Conservation (phyloP, 2,329 filamentous ascomycete genomes). For the Thermoascus crustaceus region DNA sequence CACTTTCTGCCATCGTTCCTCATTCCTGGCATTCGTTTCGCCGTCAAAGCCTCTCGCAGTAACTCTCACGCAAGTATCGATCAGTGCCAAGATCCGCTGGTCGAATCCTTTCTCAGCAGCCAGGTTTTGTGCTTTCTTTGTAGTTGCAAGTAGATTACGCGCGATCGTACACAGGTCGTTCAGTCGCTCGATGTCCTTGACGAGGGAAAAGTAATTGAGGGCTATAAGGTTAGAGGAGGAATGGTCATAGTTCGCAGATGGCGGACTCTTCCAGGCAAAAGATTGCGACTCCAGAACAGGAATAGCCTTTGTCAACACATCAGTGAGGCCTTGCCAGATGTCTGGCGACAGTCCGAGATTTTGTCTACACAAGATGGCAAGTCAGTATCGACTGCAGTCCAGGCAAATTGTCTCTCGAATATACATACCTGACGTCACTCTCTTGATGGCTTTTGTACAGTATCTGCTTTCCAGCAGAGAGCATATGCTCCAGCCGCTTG, state of each 20-base stretch:
- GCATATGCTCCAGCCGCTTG: slow-evolving; percentile 48
- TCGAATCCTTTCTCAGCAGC: slow-evolving; percentile 53
- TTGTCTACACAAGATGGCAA: slow-evolving; percentile 31
- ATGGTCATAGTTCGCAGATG: slow-evolving; percentile 48
- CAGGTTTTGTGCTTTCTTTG: slow-evolving; percentile 55
- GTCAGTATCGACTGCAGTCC: no score
- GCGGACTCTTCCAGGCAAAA: slow-evolving; percentile 52
- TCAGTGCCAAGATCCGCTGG: slow-evolving; percentile 52
- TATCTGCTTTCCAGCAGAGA: slow-evolving; percentile 53
- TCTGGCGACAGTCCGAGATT: slow-evolving; percentile 49
- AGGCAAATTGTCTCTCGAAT: no score
- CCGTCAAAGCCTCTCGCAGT: slow-evolving; percentile 58
- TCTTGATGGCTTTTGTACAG: slow-evolving; percentile 51
- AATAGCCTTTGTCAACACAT: slow-evolving; percentile 51
- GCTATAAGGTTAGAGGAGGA: slow-evolving; percentile 55
- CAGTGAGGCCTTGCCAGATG: slow-evolving; percentile 53
- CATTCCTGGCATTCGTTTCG: slow-evolving; percentile 52
- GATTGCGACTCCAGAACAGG: slow-evolving; percentile 54
- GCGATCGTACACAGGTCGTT: slow-evolving; percentile 56
- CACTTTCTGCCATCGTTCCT: slow-evolving; percentile 58
- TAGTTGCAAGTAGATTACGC: slow-evolving; percentile 54
- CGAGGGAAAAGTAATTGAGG: slow-evolving; percentile 48
- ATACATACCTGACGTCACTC: slow-evolving; percentile 44
- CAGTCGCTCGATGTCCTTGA: slow-evolving; percentile 55
- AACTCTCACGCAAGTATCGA: slow-evolving; percentile 57